Conservation (phyloP, 305 asterid genomes). For the Fraxinus albicans region DNA sequence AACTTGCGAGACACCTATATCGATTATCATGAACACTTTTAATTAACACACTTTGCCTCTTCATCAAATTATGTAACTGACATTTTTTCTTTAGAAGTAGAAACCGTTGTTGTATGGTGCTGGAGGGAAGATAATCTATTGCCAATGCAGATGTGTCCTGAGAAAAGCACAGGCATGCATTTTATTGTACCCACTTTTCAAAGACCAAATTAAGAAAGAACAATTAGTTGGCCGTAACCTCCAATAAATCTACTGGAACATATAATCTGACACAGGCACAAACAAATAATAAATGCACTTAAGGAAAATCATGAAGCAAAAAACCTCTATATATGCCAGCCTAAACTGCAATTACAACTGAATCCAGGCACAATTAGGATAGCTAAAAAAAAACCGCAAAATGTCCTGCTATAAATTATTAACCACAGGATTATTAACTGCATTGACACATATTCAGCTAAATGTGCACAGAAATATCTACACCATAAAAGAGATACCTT, state of each 20-base stretch:
- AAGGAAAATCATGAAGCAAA: neutral
- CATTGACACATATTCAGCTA: neutral
- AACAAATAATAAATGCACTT: neutral
- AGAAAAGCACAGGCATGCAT: neutral
- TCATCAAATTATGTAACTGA: neutral
- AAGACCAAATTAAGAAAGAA: neutral
- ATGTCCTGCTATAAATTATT: neutral
- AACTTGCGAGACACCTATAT: neutral
- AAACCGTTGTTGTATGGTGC: neutral
- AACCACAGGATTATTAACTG: neutral
- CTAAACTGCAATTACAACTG: neutral
- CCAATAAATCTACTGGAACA: neutral
- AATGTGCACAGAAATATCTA: neutral
- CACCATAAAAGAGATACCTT: conserved; percentile 46
- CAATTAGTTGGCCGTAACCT: neutral
- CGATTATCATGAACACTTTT: too few species aligned
- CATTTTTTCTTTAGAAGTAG: neutral
- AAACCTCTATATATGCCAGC: neutral
- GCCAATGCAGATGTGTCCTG: neutral
- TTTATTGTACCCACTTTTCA: neutral
- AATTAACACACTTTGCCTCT: neutral
- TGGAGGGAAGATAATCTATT: neutral
- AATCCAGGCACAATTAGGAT: neutral
- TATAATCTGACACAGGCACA: neutral
- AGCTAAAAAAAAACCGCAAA: neutral